Evolutionary conservation across 306 rosid genomes (phyloP).

Genomic region (Rosa persica): DNA sequence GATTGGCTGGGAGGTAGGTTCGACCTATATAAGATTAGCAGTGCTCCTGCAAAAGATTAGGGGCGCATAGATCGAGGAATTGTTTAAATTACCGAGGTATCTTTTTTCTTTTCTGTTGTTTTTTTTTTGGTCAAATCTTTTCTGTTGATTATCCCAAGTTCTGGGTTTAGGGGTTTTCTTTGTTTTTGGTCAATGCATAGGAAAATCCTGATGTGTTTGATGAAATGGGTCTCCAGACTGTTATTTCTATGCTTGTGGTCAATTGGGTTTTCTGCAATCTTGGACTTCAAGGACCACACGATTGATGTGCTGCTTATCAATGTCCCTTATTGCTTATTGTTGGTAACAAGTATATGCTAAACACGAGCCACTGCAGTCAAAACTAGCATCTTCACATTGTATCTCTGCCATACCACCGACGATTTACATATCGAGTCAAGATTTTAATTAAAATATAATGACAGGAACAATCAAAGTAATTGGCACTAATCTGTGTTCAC

Average conservation of each 20-base stretch:
- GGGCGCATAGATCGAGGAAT: background rate
- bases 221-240: too few species aligned
- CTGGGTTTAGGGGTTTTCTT: background rate
- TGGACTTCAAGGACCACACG: too few species aligned
- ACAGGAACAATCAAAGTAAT: background rate
- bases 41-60: too few species aligned
- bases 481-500: background rate
- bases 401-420: background rate
- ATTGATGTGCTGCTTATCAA: too few species aligned
- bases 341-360: too few species aligned
- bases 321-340: too few species aligned
- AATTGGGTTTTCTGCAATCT: too few species aligned
- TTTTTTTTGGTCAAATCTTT: too few species aligned
- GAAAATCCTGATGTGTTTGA: background rate
- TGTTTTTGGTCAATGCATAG: background rate
- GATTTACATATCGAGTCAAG: background rate
- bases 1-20: background rate
- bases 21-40: too few species aligned
- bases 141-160: background rate
- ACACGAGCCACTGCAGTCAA: background rate
- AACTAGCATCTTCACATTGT: background rate
- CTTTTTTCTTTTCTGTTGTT: background rate
- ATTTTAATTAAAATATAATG: too few species aligned
- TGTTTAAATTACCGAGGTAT: background rate
- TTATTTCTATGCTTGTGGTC: background rate